phyloP scores from a whole-genome alignment of 23 red algal species.

The Gracilaria gracilis region DNA sequence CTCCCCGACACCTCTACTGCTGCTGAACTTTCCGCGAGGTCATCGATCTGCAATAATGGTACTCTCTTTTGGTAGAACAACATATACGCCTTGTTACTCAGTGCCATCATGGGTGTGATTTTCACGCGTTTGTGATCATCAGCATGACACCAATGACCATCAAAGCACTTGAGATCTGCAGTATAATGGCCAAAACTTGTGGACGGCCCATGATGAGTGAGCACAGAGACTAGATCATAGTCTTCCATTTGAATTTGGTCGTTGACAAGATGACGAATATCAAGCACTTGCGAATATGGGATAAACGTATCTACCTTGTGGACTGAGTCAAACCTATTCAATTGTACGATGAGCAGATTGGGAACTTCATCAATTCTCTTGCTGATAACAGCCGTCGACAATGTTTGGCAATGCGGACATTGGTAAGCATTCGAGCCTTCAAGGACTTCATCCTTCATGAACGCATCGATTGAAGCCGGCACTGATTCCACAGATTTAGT shows the following conservation, averaged over 20 bases:
- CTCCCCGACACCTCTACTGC: too few species aligned
- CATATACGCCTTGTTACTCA: neutral
- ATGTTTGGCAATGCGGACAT: neutral
- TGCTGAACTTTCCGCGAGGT: too few species aligned
- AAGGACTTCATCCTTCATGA: neutral
- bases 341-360: conserved; percentile 2
- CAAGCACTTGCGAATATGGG: neutral
- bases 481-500: neutral
- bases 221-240: neutral
- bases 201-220: neutral
- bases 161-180: conserved; percentile 1
- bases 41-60: neutral
- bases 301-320: neutral
- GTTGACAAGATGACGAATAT: neutral
- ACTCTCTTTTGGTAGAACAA: conserved; percentile 15
- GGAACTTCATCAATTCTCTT: neutral
- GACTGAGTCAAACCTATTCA: neutral
- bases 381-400: neutral
- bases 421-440: neutral
- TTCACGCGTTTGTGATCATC: conserved; percentile 1
- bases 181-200: neutral
- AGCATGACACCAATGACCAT: conserved; percentile 11
- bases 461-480: neutral
- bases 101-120: neutral
- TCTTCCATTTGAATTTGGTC: neutral